Conservation (phyloP, 306 rosid genomes). For the Trifolium repens region DNA sequence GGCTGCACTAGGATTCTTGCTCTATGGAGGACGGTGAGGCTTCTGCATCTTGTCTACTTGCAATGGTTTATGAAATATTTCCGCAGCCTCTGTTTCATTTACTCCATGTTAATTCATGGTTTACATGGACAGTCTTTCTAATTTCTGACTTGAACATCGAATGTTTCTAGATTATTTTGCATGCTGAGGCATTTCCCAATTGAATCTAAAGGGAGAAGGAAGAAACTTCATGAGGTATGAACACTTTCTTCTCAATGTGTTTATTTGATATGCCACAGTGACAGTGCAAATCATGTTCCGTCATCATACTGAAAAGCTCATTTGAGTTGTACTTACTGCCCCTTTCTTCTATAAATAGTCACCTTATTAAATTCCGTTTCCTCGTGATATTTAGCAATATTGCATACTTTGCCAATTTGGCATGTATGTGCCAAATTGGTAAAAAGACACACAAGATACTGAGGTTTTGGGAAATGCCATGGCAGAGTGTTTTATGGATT, state of each 20-base stretch:
- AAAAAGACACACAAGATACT: not conserved
- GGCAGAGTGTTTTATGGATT: conserved; percentile 8
- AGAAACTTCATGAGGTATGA: conserved; percentile 94
- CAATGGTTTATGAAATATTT: conserved; percentile 37
- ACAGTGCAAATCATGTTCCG: conserved; percentile 13
- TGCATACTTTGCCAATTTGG: not conserved
- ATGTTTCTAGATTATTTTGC: conserved; percentile 75
- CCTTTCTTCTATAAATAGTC: not conserved
- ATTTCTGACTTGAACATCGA: not conserved
- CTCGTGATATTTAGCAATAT: not conserved
- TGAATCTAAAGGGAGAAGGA: conserved; percentile 97
- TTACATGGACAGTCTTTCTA: not conserved
- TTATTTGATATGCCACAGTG: conserved; percentile 26
- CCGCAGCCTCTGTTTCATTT: conserved; percentile 27
- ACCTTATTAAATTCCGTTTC: not conserved
- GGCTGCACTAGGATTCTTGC: conserved; percentile 92
- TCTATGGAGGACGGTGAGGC: conserved; percentile 95
- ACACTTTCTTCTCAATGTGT: conserved; percentile 40
- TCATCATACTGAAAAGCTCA: not conserved
- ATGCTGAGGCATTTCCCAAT: conserved; percentile 98
- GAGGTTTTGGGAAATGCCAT: conserved; percentile 11
- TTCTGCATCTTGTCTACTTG: conserved; percentile 38
- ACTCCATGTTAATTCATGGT: conserved; percentile 30
- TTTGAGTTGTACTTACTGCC: not conserved
- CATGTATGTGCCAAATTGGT: not conserved